Conservation (phyloP, 2,329 filamentous ascomycete species). For the Aspergillus novoparasiticus region DNA sequence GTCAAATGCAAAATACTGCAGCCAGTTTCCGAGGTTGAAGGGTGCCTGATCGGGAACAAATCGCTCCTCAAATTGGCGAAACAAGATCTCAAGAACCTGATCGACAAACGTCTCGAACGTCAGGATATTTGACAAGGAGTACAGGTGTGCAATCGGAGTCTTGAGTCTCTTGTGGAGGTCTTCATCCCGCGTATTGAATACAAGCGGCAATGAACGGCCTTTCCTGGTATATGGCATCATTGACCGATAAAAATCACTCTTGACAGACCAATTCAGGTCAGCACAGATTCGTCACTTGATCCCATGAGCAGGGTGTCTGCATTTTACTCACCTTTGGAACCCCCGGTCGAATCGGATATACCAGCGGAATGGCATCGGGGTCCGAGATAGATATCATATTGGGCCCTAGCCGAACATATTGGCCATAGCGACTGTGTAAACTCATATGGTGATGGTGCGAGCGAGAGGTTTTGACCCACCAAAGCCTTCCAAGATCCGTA, state of each 20-base stretch:
- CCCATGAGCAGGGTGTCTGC: not conserved
- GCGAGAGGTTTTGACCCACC: constrained; percentile 1
- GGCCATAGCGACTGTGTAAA: constrained; percentile 20
- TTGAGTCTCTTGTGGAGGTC: constrained; percentile 27
- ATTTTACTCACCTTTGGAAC: not conserved
- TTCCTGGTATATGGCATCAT: constrained; percentile 4
- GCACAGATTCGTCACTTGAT: not conserved
- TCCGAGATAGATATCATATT: constrained; percentile 27
- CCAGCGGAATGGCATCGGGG: not conserved
- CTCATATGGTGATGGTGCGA: constrained; percentile 6
- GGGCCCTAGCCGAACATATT: constrained; percentile 31
- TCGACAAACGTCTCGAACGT: constrained; percentile 18
- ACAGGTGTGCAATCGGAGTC: constrained; percentile 16
- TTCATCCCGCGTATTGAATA: constrained; percentile 38
- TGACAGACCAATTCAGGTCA: not conserved
- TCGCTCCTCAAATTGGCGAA: constrained; percentile 25
- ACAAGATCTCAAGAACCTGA: constrained; percentile 21
- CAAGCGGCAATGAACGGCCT: constrained; percentile 19
- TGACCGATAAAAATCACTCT: constrained; percentile 27
- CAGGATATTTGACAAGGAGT: constrained; percentile 18
- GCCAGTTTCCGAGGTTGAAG: constrained; percentile 51
- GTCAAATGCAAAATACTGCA: constrained; percentile 81
- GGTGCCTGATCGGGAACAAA: constrained; percentile 6
- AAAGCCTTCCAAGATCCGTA: constrained; percentile 4
- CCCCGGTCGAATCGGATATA: constrained; percentile 27